Percentiles rank a stretch among this genome's conserved stretches.
phyloP scores from a whole-genome alignment of 805 yeast genomes.

The Teunomyces panamensis region DNA sequence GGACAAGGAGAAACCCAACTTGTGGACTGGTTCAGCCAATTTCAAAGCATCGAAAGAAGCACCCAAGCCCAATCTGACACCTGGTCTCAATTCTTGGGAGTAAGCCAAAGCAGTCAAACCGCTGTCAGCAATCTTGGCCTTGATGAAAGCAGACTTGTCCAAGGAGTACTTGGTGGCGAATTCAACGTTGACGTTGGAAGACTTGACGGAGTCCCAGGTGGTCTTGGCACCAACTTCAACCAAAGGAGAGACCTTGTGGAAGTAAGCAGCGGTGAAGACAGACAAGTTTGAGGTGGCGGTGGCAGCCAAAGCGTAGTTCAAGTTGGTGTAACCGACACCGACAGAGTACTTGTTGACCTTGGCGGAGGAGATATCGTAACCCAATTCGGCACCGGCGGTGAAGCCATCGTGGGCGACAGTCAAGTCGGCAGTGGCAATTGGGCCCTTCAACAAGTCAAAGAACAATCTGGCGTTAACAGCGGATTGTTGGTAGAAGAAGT shows the following conservation, averaged over 20 bases:
- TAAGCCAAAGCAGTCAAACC: constrained; percentile 92
- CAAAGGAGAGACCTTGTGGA: constrained; percentile 87
- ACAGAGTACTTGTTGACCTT: constrained; percentile 91
- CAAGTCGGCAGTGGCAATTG: constrained; percentile 91
- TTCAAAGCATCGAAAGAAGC: constrained; percentile 94
- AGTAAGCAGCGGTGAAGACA: constrained; percentile 91
- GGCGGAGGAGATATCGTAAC: constrained; percentile 92
- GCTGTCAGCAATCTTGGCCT: constrained; percentile 95
- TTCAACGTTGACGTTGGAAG: constrained; percentile 85
- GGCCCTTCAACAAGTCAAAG: constrained; percentile 93
- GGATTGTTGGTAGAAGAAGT: constrained; percentile 88
- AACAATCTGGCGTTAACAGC: constrained; percentile 91
- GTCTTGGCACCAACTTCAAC: constrained; percentile 99
- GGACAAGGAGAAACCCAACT: constrained; percentile 91
- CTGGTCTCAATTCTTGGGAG: constrained; percentile 93
- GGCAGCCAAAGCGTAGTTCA: constrained; percentile 81
- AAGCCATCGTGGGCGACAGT: constrained; percentile 94
- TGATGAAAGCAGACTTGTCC: constrained; percentile 84
- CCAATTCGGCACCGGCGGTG: constrained; percentile 95
- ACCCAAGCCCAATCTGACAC: constrained; percentile 96
- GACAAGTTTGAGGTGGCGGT: constrained; percentile 83
- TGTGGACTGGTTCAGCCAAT: constrained; percentile 95
- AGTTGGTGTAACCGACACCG: constrained; percentile 89
- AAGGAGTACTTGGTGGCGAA: constrained; percentile 92
- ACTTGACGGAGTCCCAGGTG: constrained; percentile 84